Conservation (phyloP, 2,329 filamentous ascomycete genomes). For the Sporothrix protearum region DNA sequence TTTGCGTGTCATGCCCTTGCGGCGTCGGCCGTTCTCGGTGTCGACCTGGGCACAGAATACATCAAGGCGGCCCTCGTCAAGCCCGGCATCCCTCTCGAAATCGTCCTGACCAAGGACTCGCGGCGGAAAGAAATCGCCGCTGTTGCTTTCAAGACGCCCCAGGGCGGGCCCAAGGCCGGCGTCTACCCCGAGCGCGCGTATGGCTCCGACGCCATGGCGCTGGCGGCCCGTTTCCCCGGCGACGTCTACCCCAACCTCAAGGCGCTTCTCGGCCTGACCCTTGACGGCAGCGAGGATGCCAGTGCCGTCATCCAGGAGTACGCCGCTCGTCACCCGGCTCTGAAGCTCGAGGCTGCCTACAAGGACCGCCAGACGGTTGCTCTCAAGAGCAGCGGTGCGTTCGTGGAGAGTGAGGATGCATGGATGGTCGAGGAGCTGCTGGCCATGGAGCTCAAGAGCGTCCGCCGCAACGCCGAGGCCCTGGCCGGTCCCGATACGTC, state of each 20-base stretch:
- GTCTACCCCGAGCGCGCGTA: slow-evolving; percentile 85
- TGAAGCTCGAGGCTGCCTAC: slow-evolving; percentile 60
- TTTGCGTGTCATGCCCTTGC: slow-evolving; percentile 51
- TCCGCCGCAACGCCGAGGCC: slow-evolving; percentile 81
- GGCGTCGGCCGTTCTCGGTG: slow-evolving; percentile 73
- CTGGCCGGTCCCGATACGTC: slow-evolving; percentile 71
- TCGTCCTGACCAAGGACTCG: slow-evolving; percentile 96
- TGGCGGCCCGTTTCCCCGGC: slow-evolving; percentile 81
- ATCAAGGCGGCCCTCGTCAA: slow-evolving; percentile 96
- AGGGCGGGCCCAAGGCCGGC: slow-evolving; percentile 58
- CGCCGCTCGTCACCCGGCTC: slow-evolving; percentile 69
- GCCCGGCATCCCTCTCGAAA: slow-evolving; percentile 93
- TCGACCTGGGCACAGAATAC: slow-evolving; percentile 94
- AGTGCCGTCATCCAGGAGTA: slow-evolving; percentile 65
- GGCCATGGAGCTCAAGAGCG: slow-evolving; percentile 92
- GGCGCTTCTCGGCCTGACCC: slow-evolving; percentile 72
- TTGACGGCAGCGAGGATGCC: slow-evolving; percentile 39
- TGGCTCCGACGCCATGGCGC: slow-evolving; percentile 83
- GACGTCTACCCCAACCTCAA: slow-evolving; percentile 97
- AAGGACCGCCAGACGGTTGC: slow-evolving; percentile 64
- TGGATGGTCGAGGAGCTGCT: slow-evolving; percentile 88
- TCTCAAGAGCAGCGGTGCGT: slow-evolving; percentile 72
- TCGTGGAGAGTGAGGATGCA: slow-evolving; percentile 56
- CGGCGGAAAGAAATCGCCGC: slow-evolving; percentile 91
- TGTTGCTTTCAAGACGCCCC: slow-evolving; percentile 87